Percentiles rank a stretch among this genome's conserved stretches.
Evolutionary conservation across 345 rosid genomes (phyloP).

Genomic region (Anacardium occidentale): DNA sequence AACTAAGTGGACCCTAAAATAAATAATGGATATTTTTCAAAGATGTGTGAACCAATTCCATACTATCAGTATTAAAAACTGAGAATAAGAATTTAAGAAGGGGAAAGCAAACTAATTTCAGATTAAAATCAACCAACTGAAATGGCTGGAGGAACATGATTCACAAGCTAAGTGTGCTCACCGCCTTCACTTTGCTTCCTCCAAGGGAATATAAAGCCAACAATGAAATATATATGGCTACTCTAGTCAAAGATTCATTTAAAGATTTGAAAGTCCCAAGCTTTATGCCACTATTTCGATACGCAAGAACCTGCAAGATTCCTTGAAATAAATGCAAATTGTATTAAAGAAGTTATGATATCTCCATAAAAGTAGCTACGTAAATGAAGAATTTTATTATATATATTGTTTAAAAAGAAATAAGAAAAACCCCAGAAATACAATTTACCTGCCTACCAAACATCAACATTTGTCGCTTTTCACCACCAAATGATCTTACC

Average conservation of each 20-base stretch:
- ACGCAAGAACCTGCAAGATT: conserved; percentile 72
- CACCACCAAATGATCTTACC: conserved; percentile 99
- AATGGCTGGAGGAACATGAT: conserved; percentile 18
- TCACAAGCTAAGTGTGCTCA: conserved; percentile 43
- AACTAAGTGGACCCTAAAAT: neutral
- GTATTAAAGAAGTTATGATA: conserved; percentile 14
- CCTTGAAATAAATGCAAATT: conserved; percentile 23
- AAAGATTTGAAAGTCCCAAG: conserved; percentile 88
- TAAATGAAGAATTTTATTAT: neutral
- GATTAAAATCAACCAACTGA: neutral
- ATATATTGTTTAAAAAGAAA: neutral
- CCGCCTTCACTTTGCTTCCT: conserved; percentile 96
- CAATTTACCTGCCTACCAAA: conserved; percentile 74
- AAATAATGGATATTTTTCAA: conserved; percentile 3
- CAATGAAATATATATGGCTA: conserved; percentile 85
- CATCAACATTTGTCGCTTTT: conserved; percentile 82
- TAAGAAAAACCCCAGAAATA: conserved; percentile 5
- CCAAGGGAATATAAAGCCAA: conserved; percentile 86
- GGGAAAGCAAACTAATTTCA: neutral
- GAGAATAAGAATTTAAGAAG: neutral
- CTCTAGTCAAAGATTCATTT: conserved; percentile 87
- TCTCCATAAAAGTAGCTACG: neutral
- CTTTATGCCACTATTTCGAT: conserved; percentile 81
- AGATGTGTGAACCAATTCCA: neutral
- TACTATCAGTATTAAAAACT: neutral